Evolutionary conservation across 768 basidiomycete genomes (phyloP).

Genomic region (Naganishia vaughanmartiniae): DNA sequence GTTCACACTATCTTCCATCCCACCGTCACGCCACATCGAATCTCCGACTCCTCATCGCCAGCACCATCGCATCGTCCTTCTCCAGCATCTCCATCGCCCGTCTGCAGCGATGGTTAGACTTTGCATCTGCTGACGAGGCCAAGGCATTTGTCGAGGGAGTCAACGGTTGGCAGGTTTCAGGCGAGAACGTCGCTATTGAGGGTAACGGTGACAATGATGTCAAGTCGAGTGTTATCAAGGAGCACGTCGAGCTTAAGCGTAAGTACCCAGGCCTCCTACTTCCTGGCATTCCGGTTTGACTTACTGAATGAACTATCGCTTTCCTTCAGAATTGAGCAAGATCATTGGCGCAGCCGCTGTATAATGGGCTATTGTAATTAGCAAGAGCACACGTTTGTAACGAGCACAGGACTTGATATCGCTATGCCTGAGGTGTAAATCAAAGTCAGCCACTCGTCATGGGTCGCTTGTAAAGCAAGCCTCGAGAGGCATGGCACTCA

Average conservation of each 20-base stretch:
- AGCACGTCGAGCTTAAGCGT: slow-evolving; percentile 52
- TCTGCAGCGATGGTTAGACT: slow-evolving; percentile 48
- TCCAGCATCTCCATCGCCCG: slow-evolving; percentile 42
- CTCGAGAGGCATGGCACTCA: too few relatives aligned
- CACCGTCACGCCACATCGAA: slow-evolving; percentile 42
- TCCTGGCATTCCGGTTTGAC: background rate
- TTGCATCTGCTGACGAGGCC: slow-evolving; percentile 36
- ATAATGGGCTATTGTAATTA: slow-evolving; percentile 1
- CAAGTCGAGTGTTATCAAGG: slow-evolving; percentile 52
- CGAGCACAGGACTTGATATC: background rate
- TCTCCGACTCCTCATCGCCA: slow-evolving; percentile 44
- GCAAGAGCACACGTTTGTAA: slow-evolving; percentile 7
- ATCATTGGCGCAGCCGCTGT: slow-evolving; percentile 48
- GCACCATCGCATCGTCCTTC: slow-evolving; percentile 50
- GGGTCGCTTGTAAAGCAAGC: too few relatives aligned
- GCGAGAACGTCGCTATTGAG: slow-evolving; percentile 44
- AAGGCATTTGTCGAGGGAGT: slow-evolving; percentile 39
- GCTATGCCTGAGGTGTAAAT: background rate
- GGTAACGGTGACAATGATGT: slow-evolving; percentile 53
- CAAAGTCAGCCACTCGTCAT: too few relatives aligned
- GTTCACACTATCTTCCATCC: slow-evolving; percentile 44
- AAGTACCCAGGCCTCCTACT: slow-evolving; percentile 32
- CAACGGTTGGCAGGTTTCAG: slow-evolving; percentile 49
- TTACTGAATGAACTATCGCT: background rate
- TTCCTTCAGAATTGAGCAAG: slow-evolving; percentile 49